Conservation (phyloP, 2,329 filamentous ascomycete genomes). For the Aspergillus quadrilineatus region DNA sequence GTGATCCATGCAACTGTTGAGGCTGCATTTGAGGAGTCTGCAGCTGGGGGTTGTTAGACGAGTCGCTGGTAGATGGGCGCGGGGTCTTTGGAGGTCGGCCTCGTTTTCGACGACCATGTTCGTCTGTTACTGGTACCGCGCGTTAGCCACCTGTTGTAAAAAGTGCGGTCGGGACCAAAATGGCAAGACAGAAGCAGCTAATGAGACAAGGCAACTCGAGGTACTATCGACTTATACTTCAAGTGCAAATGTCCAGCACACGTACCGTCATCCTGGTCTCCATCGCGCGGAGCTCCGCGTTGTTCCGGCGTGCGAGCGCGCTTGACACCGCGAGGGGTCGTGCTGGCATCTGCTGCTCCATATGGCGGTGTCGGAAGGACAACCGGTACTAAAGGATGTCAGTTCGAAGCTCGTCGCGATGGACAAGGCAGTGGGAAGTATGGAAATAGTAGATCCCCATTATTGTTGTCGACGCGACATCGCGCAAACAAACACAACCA, state of each 20-base stretch:
- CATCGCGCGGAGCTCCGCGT: constrained; percentile 59
- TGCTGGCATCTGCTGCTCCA: constrained; percentile 43
- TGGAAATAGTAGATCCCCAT: constrained; percentile 13
- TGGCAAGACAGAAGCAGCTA: constrained; percentile 4
- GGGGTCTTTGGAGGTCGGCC: constrained; percentile 52
- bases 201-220: constrained; percentile 21
- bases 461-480: neutral
- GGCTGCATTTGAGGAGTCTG: constrained; percentile 44
- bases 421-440: constrained; percentile 16
- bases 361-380: constrained; percentile 38
- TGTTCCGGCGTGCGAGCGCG: constrained; percentile 73
- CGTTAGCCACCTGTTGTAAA: constrained; percentile 11
- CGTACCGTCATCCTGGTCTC: constrained; percentile 73
- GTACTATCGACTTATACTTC: constrained; percentile 4
- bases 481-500: constrained; percentile 10
- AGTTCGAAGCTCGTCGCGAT: constrained; percentile 29
- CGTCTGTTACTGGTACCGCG: constrained; percentile 28
- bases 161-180: neutral
- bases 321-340: constrained; percentile 69
- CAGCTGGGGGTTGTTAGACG: constrained; percentile 31
- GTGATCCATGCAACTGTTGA: constrained; percentile 34
- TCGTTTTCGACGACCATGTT: constrained; percentile 49
- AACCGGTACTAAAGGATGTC: constrained; percentile 37
- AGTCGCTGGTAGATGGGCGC: constrained; percentile 35
- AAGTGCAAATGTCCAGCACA: constrained; percentile 35